phyloP scores from a whole-genome alignment of 2,329 filamentous ascomycete genomes.

The Aschersonia sp. region DNA sequence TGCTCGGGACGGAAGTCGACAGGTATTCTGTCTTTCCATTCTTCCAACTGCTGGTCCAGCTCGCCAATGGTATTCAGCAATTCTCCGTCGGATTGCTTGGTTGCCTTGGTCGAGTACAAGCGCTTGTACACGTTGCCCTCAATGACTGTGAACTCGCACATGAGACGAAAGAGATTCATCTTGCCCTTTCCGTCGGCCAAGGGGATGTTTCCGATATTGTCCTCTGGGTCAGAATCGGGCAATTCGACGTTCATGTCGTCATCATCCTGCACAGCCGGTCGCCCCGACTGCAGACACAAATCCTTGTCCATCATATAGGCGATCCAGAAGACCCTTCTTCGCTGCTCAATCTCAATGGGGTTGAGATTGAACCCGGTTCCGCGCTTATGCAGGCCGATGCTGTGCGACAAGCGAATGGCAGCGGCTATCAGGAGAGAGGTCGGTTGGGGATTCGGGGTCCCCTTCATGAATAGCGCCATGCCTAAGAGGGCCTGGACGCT shows the following conservation, averaged over 20 bases:
- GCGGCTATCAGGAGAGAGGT: conserved; percentile 83
- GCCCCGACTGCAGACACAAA: conserved; percentile 41
- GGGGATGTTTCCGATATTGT: conserved; percentile 91
- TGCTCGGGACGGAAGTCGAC: conserved; percentile 94
- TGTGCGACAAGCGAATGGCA: conserved; percentile 81
- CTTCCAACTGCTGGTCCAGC: conserved; percentile 75
- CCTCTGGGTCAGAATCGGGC: conserved; percentile 75
- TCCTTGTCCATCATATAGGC: conserved; percentile 53
- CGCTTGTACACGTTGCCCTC: conserved; percentile 89
- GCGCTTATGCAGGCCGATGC: conserved; percentile 87
- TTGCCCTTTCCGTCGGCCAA: conserved; percentile 79
- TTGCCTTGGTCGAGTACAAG: conserved; percentile 83
- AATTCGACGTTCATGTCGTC: conserved; percentile 88
- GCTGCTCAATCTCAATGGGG: conserved; percentile 84
- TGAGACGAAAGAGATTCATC: conserved; percentile 85
- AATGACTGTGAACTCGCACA: conserved; percentile 84
- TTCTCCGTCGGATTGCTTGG: conserved; percentile 84
- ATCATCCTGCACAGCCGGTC: conserved; percentile 47
- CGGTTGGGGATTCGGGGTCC: conserved; percentile 91
- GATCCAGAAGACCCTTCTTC: conserved; percentile 52
- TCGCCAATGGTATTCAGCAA: conserved; percentile 91
- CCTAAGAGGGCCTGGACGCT: conserved; percentile 89
- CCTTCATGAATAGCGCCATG: conserved; percentile 89
- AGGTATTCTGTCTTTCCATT: conserved; percentile 93
- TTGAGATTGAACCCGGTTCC: conserved; percentile 89